A percentile compares a stretch with the other conserved stretches of the same genome.
phyloP scores from a whole-genome alignment of 768 basidiomycete species.

The Tylopilus plumbeoviolaceoides region DNA sequence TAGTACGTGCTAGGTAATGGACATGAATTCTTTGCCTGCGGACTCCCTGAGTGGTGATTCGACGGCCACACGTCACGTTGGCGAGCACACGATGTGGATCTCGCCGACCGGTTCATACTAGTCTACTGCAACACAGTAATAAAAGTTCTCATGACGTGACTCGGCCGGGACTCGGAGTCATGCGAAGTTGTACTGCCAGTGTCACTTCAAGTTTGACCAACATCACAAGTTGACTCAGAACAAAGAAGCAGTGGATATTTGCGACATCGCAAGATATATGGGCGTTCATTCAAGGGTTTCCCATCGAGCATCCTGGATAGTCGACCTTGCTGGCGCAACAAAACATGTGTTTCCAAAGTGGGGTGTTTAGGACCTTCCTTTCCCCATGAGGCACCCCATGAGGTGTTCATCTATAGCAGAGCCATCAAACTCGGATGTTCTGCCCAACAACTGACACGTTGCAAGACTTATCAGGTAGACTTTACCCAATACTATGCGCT shows the following conservation, averaged over 20 bases:
- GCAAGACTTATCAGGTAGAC: too few species aligned
- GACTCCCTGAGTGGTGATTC: too few species aligned
- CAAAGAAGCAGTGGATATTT: neutral
- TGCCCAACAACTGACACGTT: too few species aligned
- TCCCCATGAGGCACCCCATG: conserved; percentile 9
- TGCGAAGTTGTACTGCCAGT: too few species aligned
- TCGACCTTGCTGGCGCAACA: neutral
- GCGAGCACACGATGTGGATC: neutral
- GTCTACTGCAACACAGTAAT: too few species aligned
- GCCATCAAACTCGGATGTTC: neutral
- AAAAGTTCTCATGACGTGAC: too few species aligned
- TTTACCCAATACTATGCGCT: too few species aligned
- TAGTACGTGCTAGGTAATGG: too few species aligned
- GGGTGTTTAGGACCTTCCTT: neutral
- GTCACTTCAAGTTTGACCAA: neutral
- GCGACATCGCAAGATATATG: neutral
- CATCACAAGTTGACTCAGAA: neutral
- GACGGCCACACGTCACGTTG: too few species aligned
- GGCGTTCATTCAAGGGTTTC: neutral
- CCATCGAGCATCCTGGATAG: neutral
- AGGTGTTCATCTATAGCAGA: conserved; percentile 4
- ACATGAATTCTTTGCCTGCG: too few species aligned
- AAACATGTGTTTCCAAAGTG: neutral
- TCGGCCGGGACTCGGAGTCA: too few species aligned
- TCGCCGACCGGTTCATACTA: neutral